phyloP scores from a whole-genome alignment of 2,329 filamentous ascomycete species.

The Hypoxylon sp. region DNA sequence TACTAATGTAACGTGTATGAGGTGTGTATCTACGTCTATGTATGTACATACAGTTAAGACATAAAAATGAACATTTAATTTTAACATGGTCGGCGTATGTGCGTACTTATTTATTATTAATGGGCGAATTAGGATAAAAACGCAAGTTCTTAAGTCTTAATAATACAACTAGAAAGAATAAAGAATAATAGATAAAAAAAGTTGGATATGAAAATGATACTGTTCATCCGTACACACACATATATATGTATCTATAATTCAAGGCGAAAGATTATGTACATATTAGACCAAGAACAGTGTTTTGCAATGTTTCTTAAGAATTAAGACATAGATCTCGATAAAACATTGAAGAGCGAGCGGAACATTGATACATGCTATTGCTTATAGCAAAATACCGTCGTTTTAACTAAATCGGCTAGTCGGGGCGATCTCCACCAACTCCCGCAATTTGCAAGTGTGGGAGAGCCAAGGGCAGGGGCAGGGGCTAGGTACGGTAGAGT shows the following conservation, averaged over 20 bases:
- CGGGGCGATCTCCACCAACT: constrained; percentile 8
- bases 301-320: neutral
- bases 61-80: neutral
- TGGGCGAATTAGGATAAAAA: neutral
- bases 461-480: neutral
- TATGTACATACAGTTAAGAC: neutral
- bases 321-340: constrained; percentile 2
- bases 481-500: neutral
- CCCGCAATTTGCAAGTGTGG: constrained; percentile 3
- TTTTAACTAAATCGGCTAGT: constrained; percentile 17
- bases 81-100: neutral
- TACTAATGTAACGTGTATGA: neutral
- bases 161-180: neutral
- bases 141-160: neutral
- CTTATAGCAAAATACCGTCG: neutral
- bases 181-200: neutral
- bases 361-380: neutral
- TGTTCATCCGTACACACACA: neutral
- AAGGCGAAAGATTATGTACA: neutral
- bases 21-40: neutral
- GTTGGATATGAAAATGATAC: neutral
- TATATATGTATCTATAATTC: neutral
- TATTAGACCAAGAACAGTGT: neutral
- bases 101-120: neutral
- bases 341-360: neutral